A percentile compares a stretch with the other conserved stretches of the same genome.
Conservation (phyloP, 1,284 basidiomycete species). For the Sphaerobolus stellatus region DNA sequence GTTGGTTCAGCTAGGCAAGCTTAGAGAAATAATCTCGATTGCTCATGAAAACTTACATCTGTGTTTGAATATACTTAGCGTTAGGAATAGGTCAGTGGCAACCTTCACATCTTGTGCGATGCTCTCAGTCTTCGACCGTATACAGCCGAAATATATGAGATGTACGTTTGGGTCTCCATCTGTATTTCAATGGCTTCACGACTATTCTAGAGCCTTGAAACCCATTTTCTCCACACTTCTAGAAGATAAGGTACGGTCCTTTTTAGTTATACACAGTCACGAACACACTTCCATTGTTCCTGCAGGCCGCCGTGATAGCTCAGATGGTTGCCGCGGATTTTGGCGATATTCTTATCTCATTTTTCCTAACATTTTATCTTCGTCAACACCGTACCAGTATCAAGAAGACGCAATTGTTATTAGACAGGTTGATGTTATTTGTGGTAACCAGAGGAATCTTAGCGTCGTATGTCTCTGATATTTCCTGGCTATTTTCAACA, state of each 20-base stretch:
- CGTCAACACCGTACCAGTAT: neutral
- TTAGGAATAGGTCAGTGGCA: too few species aligned
- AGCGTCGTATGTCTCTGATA: neutral
- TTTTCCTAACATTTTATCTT: neutral
- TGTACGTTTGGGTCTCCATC: too few species aligned
- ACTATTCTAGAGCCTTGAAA: neutral
- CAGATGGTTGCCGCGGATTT: conserved; percentile 3
- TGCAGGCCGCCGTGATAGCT: neutral
- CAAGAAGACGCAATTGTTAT: neutral
- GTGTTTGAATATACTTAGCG: too few species aligned
- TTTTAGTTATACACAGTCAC: neutral
- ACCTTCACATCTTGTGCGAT: too few species aligned
- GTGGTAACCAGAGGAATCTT: neutral
- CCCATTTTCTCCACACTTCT: neutral
- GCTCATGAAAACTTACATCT: too few species aligned
- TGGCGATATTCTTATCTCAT: conserved; percentile 1
- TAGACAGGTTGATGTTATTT: conserved; percentile 1
- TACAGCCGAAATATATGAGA: too few species aligned
- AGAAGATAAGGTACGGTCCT: neutral
- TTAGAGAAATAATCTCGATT: too few species aligned
- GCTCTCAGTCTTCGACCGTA: too few species aligned
- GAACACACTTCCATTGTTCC: neutral
- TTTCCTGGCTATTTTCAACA: neutral
- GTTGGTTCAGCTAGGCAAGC: neutral
- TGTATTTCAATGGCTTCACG: too few species aligned